Evolutionary conservation across 129 eudicot species (phyloP), one percentile per base, ranked within the genome.

Genomic region (Logfia minima): DNA sequence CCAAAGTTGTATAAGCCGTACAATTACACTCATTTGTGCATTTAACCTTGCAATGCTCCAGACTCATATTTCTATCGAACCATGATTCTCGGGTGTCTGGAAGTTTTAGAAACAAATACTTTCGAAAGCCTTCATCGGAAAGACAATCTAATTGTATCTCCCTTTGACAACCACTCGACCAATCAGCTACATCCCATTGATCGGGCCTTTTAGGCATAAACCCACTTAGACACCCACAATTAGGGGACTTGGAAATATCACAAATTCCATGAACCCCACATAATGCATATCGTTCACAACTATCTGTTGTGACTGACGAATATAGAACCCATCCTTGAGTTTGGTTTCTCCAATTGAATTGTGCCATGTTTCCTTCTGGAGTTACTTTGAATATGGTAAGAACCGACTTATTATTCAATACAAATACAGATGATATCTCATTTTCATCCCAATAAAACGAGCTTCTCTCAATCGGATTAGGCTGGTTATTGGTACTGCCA

Each of bases 11-110:
- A 68, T 86, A 88, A 31, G 87, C 88, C 22, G 69, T 32, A 45
- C 93, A 86, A 21, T 83, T 81, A 39, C 93, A 89, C 37, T 89
- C 82, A 9, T 55, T 77, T 67, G 37, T 51, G 71, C 93, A 86
- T 35, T 51, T 76, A 26, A 8, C 29, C 74, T 81, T 52, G 24
- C 90, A 89, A 21, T 89, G 81, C 19, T 19, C 60, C 0, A 86
- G 18, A 9, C 29, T 84, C 83, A 79, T 75, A 23, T 68, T 75
- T 4, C 8, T 17, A 31, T 84, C 68, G 7, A 68, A 70, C 87
- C 79, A 68, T 9, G 77, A 61, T 9, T 13, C 3, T 41, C 69
- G 58, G 4, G 81, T 51, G 72, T 86, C 90, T 0, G 93, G 93
- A 52, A 84, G n/a, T 18, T 89, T 86, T 3, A 86, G 8, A 5